A percentile compares a stretch with the other conserved stretches of the same genome.
phyloP scores from a whole-genome alignment of 2,329 filamentous ascomycete genomes.

The Diplodia corticola region DNA sequence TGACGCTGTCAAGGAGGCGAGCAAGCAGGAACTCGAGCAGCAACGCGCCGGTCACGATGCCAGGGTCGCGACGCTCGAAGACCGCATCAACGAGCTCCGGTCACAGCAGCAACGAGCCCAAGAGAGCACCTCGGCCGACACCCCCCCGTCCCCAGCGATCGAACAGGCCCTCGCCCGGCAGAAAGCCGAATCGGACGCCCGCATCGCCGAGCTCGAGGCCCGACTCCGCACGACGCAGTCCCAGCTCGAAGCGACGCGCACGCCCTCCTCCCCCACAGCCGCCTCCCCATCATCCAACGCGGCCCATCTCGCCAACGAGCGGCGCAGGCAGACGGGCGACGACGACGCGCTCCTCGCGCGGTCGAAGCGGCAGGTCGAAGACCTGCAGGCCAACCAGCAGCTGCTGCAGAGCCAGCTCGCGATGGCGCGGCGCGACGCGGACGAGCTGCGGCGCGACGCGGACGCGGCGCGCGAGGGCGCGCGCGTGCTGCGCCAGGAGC shows the following conservation, averaged over 20 bases:
- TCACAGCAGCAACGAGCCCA: background rate
- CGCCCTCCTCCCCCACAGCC: background rate
- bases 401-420: conserved; percentile 14
- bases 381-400: conserved; percentile 12
- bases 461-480: conserved; percentile 3
- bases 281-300: background rate
- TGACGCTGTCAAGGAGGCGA: background rate
- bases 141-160: background rate
- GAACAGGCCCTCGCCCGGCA: background rate
- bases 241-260: conserved; percentile 2
- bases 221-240: conserved; percentile 2
- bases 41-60: conserved; percentile 11
- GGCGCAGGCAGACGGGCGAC: background rate
- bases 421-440: background rate
- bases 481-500: conserved; percentile 9
- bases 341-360: conserved; percentile 9
- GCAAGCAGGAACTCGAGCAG: conserved; percentile 16
- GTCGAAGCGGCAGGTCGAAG: conserved; percentile 5
- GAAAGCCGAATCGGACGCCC: conserved; percentile 10
- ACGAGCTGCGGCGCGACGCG: background rate
- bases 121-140: background rate
- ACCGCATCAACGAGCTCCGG: background rate
- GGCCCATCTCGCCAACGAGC: background rate
- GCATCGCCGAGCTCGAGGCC: conserved; percentile 22
- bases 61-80: conserved; percentile 6